Evolutionary conservation across 768 basidiomycete genomes (phyloP), one percentile per base, ranked within the genome.

Genomic region (Termitomyces eurrhizus): DNA sequence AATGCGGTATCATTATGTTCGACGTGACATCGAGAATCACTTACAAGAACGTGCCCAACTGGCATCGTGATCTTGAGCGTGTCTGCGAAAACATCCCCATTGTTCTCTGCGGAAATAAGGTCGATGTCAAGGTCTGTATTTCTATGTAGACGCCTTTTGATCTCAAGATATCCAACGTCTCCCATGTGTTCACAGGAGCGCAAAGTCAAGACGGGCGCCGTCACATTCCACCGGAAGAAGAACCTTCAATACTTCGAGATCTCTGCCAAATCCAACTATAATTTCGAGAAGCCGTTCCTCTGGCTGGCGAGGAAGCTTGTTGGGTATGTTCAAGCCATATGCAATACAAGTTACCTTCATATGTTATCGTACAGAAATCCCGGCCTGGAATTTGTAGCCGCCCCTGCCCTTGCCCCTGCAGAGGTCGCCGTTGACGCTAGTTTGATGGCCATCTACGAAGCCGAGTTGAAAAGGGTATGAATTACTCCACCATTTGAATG

Each of bases 1-100:
- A 99, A 77, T 98, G 95, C 72, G 97, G 97, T 69, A 98, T 99
- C 83, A 98, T 99, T 87, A 98, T 99, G 97, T 98, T 98, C 81
- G 97, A 94, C 70, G 96, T 98, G 65, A 98, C 97, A 61, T 97
- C 97, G 57, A 89, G 97, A 71, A 99, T 98, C 86, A 99, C 97
- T 59, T 99, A 99, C 83, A 98, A 98, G 84, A 98, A 98, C 75
- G 97, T 99, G 37, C 97, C 97, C 67, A 99, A 98, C 84, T 99
- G 97, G 97, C 96, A 98, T 83, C 92, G 97, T 72, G 97, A 99
- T 76, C 90, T 95, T 69, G 97, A 98, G 82, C 93, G 97, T 64
- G 97, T 99, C 58, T 99, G 97, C 78, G 97, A 99, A 81, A 97
- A 94, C 81, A 99, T 99, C 72, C 97, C 97, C 63, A 97, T 98